Evolutionary conservation across 2,329 filamentous ascomycete genomes (phyloP).

Genomic region (Gyromitra esculenta): DNA sequence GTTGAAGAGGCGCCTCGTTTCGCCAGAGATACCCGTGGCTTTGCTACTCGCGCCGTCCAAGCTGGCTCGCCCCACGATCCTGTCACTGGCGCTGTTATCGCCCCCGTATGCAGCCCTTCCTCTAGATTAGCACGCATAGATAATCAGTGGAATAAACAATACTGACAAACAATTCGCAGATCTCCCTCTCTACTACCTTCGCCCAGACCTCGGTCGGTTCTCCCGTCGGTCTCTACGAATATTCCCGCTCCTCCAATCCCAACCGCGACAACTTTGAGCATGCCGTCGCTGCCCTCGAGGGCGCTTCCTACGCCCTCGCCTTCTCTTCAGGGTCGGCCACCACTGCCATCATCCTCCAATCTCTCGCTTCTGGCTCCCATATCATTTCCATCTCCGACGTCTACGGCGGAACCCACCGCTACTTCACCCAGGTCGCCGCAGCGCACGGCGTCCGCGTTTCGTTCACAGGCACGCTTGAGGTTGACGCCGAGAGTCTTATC

Average conservation of each 20-base stretch:
- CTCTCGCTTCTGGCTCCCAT: constrained; percentile 87
- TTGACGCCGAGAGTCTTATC: constrained; percentile 85
- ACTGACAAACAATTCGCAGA: constrained; percentile 63
- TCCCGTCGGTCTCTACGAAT: constrained; percentile 90
- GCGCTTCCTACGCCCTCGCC: constrained; percentile 89
- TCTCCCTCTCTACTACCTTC: constrained; percentile 95
- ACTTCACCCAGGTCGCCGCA: constrained; percentile 97
- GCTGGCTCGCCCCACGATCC: constrained; percentile 92
- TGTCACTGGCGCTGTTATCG: constrained; percentile 91
- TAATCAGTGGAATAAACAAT: no score
- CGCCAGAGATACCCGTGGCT: constrained; percentile 61
- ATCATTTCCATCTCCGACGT: constrained; percentile 97
- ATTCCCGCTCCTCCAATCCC: constrained; percentile 91
- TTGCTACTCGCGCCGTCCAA: constrained; percentile 94
- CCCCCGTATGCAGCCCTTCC: constrained; percentile 67
- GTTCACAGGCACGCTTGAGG: constrained; percentile 90
- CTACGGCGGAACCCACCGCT: constrained; percentile 96
- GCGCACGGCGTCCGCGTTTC: constrained; percentile 94
- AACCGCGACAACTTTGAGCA: constrained; percentile 95
- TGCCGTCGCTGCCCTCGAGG: constrained; percentile 89
- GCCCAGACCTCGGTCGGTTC: constrained; percentile 88
- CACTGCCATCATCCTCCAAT: constrained; percentile 92
- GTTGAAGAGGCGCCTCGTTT: constrained; percentile 50
- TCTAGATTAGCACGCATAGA: constrained; percentile 7
- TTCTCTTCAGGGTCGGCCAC: constrained; percentile 95